These are phyloP conservation scores for Trapa bicornis DNA, from an alignment of 345 rosid species.

Conservation along the genomic window DNA sequence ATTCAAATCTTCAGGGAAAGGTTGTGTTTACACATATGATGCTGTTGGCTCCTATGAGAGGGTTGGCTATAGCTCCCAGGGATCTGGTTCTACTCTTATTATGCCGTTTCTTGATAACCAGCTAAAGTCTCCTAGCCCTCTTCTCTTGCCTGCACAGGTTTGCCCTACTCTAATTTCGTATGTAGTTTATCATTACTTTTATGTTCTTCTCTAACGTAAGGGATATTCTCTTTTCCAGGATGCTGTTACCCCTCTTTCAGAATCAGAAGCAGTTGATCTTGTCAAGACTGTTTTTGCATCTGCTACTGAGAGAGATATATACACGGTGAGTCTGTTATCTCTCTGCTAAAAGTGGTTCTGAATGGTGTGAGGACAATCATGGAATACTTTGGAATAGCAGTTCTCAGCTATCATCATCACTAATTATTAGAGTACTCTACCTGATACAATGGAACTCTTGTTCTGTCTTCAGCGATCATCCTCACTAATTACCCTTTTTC, in stretches of 20 bases:
- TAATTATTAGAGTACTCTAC: neutral
- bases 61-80: conserved; percentile 95
- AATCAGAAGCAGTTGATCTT: conserved; percentile 77
- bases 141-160: conserved; percentile 55
- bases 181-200: neutral
- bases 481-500: neutral
- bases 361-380: too few relatives aligned
- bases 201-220: neutral
- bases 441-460: neutral
- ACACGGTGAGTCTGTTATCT: conserved; percentile 49
- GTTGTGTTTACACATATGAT: conserved; percentile 91
- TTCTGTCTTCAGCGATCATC: neutral
- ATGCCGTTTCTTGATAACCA: conserved; percentile 98
- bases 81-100: conserved; percentile 82
- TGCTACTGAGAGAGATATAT: conserved; percentile 95
- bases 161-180: conserved; percentile 10
- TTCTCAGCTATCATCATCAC: neutral
- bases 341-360: neutral
- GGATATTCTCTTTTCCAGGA: conserved; percentile 33
- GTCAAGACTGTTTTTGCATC: conserved; percentile 88
- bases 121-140: conserved; percentile 97
- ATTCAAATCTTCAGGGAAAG: conserved; percentile 47
- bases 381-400: too few relatives aligned
- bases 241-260: conserved; percentile 86
- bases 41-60: conserved; percentile 98